These are phyloP conservation scores for Exsudoporus floridanus DNA, from an alignment of 1,284 basidiomycete species.

Conservation along the genomic window DNA sequence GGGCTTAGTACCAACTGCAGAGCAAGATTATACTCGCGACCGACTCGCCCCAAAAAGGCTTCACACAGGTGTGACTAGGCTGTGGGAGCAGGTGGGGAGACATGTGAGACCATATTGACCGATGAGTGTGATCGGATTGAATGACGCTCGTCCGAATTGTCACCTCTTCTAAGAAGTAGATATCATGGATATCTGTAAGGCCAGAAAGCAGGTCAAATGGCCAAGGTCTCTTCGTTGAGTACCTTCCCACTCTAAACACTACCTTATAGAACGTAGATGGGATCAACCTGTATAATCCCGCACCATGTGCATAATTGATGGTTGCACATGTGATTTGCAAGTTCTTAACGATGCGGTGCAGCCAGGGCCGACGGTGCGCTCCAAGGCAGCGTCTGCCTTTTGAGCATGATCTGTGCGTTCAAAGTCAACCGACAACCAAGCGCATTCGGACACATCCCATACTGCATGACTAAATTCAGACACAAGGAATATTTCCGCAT, in stretches of 20 bases:
- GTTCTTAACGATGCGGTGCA: neutral
- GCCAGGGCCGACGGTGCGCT: no score
- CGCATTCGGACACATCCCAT: neutral
- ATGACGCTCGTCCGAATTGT: neutral
- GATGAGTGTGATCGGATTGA: neutral
- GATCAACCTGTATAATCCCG: neutral
- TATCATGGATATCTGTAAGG: neutral
- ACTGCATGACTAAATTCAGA: neutral
- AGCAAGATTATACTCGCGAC: neutral
- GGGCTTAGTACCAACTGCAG: neutral
- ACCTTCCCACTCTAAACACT: neutral
- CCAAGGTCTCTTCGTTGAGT: neutral
- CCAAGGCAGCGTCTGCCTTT: no score
- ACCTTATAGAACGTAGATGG: neutral
- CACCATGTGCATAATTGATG: slow-evolving; percentile 2
- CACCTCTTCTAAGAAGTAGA: neutral
- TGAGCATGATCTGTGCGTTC: no score
- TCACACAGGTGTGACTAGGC: neutral
- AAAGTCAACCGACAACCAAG: no score
- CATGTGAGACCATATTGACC: neutral
- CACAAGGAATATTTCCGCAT: neutral
- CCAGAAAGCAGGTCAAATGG: neutral
- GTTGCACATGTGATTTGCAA: neutral
- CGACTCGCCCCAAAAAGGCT: neutral
- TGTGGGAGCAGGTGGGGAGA: no score